A percentile compares a stretch with the other conserved stretches of the same genome.
phyloP scores from a whole-genome alignment of 352 stramenopile species.

The Porosira glacialis region DNA sequence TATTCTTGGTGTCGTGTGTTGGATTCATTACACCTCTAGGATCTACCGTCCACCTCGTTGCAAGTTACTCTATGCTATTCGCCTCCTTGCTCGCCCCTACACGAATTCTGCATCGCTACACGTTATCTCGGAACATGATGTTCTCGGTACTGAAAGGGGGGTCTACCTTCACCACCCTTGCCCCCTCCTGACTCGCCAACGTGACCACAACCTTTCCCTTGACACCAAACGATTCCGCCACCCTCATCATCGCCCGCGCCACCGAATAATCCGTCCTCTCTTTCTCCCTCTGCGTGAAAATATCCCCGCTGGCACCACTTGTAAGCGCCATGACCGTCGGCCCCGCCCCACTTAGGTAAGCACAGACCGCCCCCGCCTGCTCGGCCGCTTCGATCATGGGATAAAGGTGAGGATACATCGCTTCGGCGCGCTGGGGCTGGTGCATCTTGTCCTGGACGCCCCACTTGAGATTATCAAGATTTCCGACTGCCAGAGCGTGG shows the following conservation, averaged over 20 bases:
- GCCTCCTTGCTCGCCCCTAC: too few relatives aligned
- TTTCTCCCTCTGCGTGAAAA: conserved; percentile 94
- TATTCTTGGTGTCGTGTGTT: too few relatives aligned
- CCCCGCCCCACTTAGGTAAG: conserved; percentile 95
- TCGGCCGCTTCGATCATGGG: conserved; percentile 96
- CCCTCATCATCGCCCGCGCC: conserved; percentile 93
- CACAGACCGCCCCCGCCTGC: conserved; percentile 88
- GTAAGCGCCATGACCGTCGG: conserved; percentile 98
- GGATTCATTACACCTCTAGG: too few relatives aligned
- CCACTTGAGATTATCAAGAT: conserved; percentile 94
- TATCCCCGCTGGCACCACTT: conserved; percentile 94
- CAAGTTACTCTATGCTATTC: too few relatives aligned
- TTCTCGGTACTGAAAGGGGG: conserved; percentile 85
- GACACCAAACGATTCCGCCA: conserved; percentile 86
- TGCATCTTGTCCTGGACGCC: conserved; percentile 88
- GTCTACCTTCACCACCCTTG: conserved; percentile 90
- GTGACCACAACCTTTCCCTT: conserved; percentile 96
- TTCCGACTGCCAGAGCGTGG: conserved; percentile 92
- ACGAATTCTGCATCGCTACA: too few relatives aligned
- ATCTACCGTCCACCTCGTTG: too few relatives aligned
- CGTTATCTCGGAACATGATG: conserved; percentile 83
- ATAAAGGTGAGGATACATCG: conserved; percentile 84
- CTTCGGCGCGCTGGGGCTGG: conserved; percentile 92
- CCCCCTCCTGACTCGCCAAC: conserved; percentile 91
- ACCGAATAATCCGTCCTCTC: conserved; percentile 86